Evolutionary conservation across 2,329 filamentous ascomycete species (phyloP).

Genomic region (Botrytis byssoidea): DNA sequence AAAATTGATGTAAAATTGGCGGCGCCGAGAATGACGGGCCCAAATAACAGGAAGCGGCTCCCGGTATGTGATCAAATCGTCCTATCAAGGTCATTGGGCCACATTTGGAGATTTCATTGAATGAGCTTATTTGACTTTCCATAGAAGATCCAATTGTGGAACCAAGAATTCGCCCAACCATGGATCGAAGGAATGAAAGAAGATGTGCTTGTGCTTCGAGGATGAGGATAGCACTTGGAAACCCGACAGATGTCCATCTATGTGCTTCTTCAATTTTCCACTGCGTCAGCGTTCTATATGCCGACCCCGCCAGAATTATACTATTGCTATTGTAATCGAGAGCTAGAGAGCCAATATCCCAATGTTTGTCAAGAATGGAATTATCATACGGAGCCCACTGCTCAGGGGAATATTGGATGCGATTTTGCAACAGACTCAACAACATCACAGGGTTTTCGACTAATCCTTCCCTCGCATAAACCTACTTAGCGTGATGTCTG

Average conservation of each 20-base stretch:
- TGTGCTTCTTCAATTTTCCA: conserved; percentile 8
- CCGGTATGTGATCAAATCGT: too few species aligned
- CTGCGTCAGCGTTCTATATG: not conserved
- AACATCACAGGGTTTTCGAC: not conserved
- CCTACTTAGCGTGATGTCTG: not conserved
- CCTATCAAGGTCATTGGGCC: not conserved
- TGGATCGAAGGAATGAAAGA: not conserved
- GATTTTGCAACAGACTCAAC: not conserved
- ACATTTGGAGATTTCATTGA: not conserved
- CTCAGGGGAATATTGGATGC: not conserved
- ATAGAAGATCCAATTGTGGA: not conserved
- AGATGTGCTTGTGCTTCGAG: conserved; percentile 24
- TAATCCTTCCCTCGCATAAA: not conserved
- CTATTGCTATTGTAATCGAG: not conserved
- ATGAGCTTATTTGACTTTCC: not conserved
- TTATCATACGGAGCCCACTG: not conserved
- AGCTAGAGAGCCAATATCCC: not conserved
- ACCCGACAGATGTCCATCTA: conserved; percentile 13
- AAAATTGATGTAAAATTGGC: conserved; percentile 13
- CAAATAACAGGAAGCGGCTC: conserved; percentile 17
- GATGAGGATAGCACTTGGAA: conserved; percentile 21
- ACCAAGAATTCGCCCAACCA: conserved; percentile 16
- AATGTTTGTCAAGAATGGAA: not conserved
- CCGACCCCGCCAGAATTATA: not conserved
- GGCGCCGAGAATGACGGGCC: conserved; percentile 24